Evolutionary conservation across 176 grass and related monocot species (phyloP), one percentile per base, ranked within the genome.

Genomic region (Triticum urartu): DNA sequence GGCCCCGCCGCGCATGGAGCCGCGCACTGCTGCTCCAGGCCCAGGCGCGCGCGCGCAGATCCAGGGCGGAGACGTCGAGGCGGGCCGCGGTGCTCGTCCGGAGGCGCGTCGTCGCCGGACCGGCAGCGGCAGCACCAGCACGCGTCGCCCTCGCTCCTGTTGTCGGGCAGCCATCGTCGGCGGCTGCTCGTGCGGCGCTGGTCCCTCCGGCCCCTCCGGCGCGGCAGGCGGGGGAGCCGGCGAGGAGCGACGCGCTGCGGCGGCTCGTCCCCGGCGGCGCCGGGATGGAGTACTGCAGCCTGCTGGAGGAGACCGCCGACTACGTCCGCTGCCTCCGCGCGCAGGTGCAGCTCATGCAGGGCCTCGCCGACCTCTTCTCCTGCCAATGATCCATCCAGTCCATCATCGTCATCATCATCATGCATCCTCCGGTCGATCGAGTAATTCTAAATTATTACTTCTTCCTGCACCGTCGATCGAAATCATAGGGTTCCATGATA

Each of bases 311-410:
- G 87, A 92, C 95, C 47, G 95, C 95, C 36, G 89, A 98, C 77
- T 98, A 95, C 84, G 67, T 95, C 61, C 83, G 83, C 80, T 86
- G 84, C 63, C 89, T 98, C 5, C 87, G 86, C 13, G 72, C 88
- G 76, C 95, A 98, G 91, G 93, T 95, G 85, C 89, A 92, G 82
- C 86, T 98, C 86, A 98, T 98, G 95, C 86, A 93, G 82, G 86
- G 86, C 74, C 83, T 98, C 80, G 91, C 90, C 84, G 91, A 93
- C 83, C 78, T 85, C 30, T 88, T 93, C 83, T 92, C 91, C 68
- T 83, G 45, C 75, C 84, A 85, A 95, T 86, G 79, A 91, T 83
- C 17, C 30, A 85, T 65, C 75, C 66, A 62, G 0, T 68, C 71
- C 62, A 56, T 47, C 75, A 2, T 45, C n/a, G 13, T 48, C 22